These are phyloP conservation scores for Aspergillus aculeatus DNA, from an alignment of 2,329 filamentous ascomycete species.

Conservation along the genomic window DNA sequence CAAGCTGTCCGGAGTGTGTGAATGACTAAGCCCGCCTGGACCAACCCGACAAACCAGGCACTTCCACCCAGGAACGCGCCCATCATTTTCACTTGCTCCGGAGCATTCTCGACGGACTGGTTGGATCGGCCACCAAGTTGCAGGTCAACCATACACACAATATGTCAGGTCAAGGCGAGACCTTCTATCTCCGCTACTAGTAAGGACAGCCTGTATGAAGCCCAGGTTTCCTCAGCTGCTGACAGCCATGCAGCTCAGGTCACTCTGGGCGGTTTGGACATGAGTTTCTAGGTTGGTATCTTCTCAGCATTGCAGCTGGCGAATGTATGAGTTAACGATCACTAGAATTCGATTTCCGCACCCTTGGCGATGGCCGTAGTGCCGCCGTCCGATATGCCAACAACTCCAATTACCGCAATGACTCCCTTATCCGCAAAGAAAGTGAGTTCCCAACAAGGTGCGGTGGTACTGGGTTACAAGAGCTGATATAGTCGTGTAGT, in stretches of 20 bases:
- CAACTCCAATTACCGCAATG: slow-evolving; percentile 99
- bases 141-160: slow-evolving; percentile 27
- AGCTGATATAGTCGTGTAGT: slow-evolving; percentile 55
- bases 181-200: slow-evolving; percentile 98
- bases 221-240: slow-evolving; percentile 43
- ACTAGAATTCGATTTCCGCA: slow-evolving; percentile 92
- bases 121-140: slow-evolving; percentile 4
- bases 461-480: slow-evolving; percentile 2
- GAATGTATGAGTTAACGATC: slow-evolving; percentile 22
- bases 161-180: slow-evolving; percentile 71
- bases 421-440: slow-evolving; percentile 98
- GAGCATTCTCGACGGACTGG: slow-evolving; percentile 6
- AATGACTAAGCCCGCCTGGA: slow-evolving; percentile 42
- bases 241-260: slow-evolving; percentile 69
- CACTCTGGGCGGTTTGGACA: slow-evolving; percentile 97
- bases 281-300: slow-evolving; percentile 80
- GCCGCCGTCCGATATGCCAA: slow-evolving; percentile 96
- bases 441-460: slow-evolving; percentile 60
- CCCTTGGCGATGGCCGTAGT: slow-evolving; percentile 86
- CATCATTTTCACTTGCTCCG: slow-evolving; percentile 5
- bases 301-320: slow-evolving; percentile 13
- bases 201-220: slow-evolving; percentile 51
- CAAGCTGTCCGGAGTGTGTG: slow-evolving; percentile 43
- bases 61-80: slow-evolving; percentile 10
- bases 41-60: slow-evolving; percentile 19